phyloP scores from a whole-genome alignment of 2,329 filamentous ascomycete genomes.

The Botrytis elliptica region DNA sequence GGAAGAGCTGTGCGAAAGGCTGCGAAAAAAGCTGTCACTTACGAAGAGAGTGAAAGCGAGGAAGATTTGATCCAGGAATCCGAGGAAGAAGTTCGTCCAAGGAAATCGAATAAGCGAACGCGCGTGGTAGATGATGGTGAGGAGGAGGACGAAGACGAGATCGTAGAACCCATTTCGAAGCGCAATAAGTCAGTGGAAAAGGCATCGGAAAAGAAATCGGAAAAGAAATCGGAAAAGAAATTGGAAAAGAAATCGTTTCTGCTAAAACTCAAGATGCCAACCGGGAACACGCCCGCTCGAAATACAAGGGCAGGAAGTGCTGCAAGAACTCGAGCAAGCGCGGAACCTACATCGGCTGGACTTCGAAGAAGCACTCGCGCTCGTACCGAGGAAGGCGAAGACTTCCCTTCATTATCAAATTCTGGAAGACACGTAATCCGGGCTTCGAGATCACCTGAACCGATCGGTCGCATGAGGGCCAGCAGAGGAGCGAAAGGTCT shows the following conservation, averaged over 20 bases:
- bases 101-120: slow-evolving; percentile 33
- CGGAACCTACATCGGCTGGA: slow-evolving; percentile 34
- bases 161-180: slow-evolving; percentile 19
- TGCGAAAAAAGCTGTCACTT: slow-evolving; percentile 47
- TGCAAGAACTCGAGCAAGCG: slow-evolving; percentile 30
- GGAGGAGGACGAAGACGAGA: slow-evolving; percentile 32
- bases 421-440: slow-evolving; percentile 59
- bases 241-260: slow-evolving; percentile 26
- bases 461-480: slow-evolving; percentile 40
- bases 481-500: slow-evolving; percentile 37
- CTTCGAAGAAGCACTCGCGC: slow-evolving; percentile 36
- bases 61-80: slow-evolving; percentile 40
- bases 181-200: slow-evolving; percentile 12
- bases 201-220: slow-evolving; percentile 15
- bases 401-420: slow-evolving; percentile 58
- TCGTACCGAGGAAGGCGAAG: slow-evolving; percentile 49
- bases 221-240: slow-evolving; percentile 5
- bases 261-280: slow-evolving; percentile 36
- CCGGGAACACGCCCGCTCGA: slow-evolving; percentile 24
- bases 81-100: slow-evolving; percentile 28
- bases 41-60: slow-evolving; percentile 47
- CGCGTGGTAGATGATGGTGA: slow-evolving; percentile 33
- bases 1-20: slow-evolving; percentile 51
- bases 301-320: slow-evolving; percentile 36
- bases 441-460: slow-evolving; percentile 55